phyloP scores from a whole-genome alignment of 768 basidiomycete genomes.

The Collybiopsis luxurians region DNA sequence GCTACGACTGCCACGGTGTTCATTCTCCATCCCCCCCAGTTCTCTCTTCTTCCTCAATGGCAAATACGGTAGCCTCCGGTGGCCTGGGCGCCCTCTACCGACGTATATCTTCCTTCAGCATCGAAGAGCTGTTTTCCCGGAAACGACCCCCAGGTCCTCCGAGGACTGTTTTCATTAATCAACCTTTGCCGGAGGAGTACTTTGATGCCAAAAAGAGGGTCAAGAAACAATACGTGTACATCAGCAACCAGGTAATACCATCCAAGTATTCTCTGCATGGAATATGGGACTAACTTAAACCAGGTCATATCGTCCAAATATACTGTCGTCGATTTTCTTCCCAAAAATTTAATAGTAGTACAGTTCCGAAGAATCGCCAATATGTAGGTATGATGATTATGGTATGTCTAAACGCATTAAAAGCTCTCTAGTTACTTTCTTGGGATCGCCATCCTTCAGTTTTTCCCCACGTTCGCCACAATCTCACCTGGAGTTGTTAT shows the following conservation, averaged over 20 bases:
- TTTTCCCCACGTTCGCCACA: constrained; percentile 91
- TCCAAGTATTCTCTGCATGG: no score
- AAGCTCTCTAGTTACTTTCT: constrained; percentile 60
- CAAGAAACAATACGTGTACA: constrained; percentile 37
- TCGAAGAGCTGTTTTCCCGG: constrained; percentile 46
- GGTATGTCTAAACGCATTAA: neutral
- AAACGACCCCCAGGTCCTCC: constrained; percentile 34
- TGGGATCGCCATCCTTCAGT: constrained; percentile 91
- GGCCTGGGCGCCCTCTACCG: constrained; percentile 20
- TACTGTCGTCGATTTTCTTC: constrained; percentile 11
- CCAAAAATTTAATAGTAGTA: constrained; percentile 9
- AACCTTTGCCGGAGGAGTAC: constrained; percentile 41
- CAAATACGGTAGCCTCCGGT: constrained; percentile 11
- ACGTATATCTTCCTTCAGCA: constrained; percentile 33
- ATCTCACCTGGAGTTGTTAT: constrained; percentile 93
- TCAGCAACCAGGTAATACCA: constrained; percentile 58
- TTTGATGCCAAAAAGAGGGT: constrained; percentile 42
- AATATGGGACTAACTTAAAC: no score
- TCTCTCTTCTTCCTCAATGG: neutral
- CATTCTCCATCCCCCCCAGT: no score
- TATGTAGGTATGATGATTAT: constrained; percentile 9
- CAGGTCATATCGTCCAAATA: constrained; percentile 53
- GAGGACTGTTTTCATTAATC: constrained; percentile 47
- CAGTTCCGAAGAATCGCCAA: constrained; percentile 8
- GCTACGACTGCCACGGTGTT: no score